These are phyloP conservation scores for Colletotrichum sp. DNA, from an alignment of 2,329 filamentous ascomycete species.

Conservation along the genomic window DNA sequence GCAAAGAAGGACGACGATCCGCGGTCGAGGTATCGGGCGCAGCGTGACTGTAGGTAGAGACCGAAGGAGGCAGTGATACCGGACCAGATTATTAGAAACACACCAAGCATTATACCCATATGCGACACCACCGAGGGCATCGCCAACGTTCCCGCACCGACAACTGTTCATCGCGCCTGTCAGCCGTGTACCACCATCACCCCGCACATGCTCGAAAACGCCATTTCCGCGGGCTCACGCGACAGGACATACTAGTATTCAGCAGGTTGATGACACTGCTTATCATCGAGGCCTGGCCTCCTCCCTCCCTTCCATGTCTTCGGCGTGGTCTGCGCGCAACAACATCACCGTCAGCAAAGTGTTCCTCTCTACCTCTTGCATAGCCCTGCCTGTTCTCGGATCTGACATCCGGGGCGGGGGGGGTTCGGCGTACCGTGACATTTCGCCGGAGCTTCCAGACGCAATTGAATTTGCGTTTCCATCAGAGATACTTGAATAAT, in stretches of 20 bases:
- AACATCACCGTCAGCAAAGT: slow-evolving; percentile 2
- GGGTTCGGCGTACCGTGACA: slow-evolving; percentile 18
- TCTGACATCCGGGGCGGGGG: neutral
- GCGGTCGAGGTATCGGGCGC: slow-evolving; percentile 89
- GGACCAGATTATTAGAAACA: slow-evolving; percentile 88
- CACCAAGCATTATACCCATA: slow-evolving; percentile 89
- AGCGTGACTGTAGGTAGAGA: slow-evolving; percentile 91
- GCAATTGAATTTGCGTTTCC: slow-evolving; percentile 37
- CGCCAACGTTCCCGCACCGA: slow-evolving; percentile 91
- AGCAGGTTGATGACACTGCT: slow-evolving; percentile 95
- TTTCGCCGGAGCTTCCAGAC: slow-evolving; percentile 22
- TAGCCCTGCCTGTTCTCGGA: neutral
- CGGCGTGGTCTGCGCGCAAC: slow-evolving; percentile 53
- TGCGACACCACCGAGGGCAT: slow-evolving; percentile 96
- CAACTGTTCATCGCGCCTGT: slow-evolving; percentile 60
- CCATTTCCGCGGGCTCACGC: neutral
- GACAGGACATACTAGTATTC: slow-evolving; percentile 80
- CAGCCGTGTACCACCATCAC: neutral
- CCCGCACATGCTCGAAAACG: neutral
- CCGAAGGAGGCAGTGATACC: slow-evolving; percentile 89
- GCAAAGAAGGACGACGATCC: slow-evolving; percentile 93
- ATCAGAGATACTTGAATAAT: slow-evolving; percentile 59
- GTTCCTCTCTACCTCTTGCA: neutral
- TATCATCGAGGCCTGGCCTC: slow-evolving; percentile 84
- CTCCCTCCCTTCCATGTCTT: slow-evolving; percentile 73